phyloP scores from a whole-genome alignment of 2,329 filamentous ascomycete species.

The Zasmidium angulare region DNA sequence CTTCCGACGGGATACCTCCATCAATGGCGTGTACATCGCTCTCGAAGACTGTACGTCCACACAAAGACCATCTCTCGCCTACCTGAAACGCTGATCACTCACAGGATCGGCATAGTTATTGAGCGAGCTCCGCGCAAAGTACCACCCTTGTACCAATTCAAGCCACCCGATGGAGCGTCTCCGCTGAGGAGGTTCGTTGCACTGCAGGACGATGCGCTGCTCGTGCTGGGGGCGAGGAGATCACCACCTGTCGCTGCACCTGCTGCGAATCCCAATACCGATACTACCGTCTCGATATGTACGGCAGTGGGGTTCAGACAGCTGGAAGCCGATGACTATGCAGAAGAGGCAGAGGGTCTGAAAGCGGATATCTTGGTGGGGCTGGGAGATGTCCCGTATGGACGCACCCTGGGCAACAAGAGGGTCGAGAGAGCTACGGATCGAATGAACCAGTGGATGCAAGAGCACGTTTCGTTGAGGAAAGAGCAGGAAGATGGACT shows the following conservation, averaged over 20 bases:
- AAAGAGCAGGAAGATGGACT: constrained; percentile 2
- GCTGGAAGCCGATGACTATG: constrained; percentile 69
- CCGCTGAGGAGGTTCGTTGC: constrained; percentile 76
- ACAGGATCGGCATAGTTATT: constrained; percentile 55
- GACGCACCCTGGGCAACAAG: constrained; percentile 54
- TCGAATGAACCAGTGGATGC: constrained; percentile 79
- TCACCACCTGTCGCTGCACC: constrained; percentile 70
- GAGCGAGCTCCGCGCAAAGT: constrained; percentile 55
- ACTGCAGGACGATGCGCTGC: constrained; percentile 63
- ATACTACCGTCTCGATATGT: constrained; percentile 70
- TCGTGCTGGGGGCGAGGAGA: constrained; percentile 75
- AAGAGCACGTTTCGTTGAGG: constrained; percentile 57
- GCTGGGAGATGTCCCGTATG: constrained; percentile 70
- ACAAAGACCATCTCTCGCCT: constrained; percentile 6
- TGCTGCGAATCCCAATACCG: constrained; percentile 54
- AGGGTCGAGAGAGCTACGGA: constrained; percentile 80
- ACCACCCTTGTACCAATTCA: constrained; percentile 55
- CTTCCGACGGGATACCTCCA: constrained; percentile 61
- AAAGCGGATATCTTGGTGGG: constrained; percentile 78
- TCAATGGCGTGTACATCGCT: constrained; percentile 74
- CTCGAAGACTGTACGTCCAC: constrained; percentile 82
- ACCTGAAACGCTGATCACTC: constrained; percentile 39
- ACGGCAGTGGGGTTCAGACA: constrained; percentile 83
- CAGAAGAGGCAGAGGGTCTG: constrained; percentile 62
- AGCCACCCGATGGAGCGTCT: constrained; percentile 45